Conservation (phyloP, 176 grass and related monocot species). For the Miscanthus lutarioriparius region DNA sequence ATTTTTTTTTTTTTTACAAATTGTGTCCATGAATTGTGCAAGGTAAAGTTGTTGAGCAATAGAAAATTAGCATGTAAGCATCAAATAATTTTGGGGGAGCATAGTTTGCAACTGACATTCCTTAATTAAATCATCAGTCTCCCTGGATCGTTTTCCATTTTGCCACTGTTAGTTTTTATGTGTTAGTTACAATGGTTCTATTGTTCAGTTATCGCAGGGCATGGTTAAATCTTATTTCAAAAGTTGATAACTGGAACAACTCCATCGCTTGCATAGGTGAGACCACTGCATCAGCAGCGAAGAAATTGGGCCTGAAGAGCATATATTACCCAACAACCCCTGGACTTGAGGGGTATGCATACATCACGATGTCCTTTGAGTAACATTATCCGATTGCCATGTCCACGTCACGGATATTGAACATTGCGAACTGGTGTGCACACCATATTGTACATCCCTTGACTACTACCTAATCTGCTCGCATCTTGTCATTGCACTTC, state of each 20-base stretch:
- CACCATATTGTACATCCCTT: background rate
- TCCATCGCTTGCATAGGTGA: constrained; percentile 91
- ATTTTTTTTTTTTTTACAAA: background rate
- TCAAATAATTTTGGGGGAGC: background rate
- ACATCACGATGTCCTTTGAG: constrained; percentile 24
- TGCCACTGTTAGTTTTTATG: background rate
- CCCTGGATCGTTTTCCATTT: background rate
- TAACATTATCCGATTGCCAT: constrained; percentile 22
- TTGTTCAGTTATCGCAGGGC: constrained; percentile 44
- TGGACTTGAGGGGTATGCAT: constrained; percentile 74
- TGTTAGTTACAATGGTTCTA: background rate
- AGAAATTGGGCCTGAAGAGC: constrained; percentile 61
- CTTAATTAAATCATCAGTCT: background rate
- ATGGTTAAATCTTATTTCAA: constrained; percentile 64
- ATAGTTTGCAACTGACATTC: background rate
- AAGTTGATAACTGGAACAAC: constrained; percentile 58
- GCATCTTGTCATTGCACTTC: constrained; percentile 24
- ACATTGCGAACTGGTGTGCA: background rate
- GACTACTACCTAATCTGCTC: background rate
- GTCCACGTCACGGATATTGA: background rate
- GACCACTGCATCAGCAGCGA: constrained; percentile 74
- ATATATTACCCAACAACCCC: constrained; percentile 82
- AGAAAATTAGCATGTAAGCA: background rate
- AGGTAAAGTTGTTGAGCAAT: background rate
- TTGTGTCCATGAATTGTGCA: background rate